Evolutionary conservation across 2,329 filamentous ascomycete species (phyloP), one percentile per base, ranked within the genome.

Genomic region (Metarhizium album): DNA sequence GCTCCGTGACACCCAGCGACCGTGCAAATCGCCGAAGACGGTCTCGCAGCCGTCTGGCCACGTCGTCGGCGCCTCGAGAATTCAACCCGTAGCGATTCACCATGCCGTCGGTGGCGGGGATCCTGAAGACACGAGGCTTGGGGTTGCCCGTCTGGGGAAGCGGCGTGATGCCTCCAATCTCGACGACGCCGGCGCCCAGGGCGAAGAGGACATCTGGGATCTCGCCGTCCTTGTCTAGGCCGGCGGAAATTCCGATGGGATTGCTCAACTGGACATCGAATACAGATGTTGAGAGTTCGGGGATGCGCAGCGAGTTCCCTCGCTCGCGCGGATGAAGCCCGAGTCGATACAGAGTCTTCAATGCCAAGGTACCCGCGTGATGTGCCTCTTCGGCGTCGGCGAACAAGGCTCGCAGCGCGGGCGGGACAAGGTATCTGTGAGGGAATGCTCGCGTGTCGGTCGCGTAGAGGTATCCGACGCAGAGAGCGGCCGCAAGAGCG

Each of bases 71-170:
- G 20, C 93, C 93, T 53, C 85, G 79, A 13, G 88, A 95, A 70
- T 97, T 97, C 60, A 98, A 81, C 0, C 93, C 93, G 69, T 96
- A 98, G 37, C 93, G 83, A 68, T 98, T 98, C 67, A 98, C 88
- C 66, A 98, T 76, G 16, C 87, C 90, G 57, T 94, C 84, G 56
- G 95, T 81, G 31, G 81, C 83, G 0, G 87, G 84, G 5, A 97
- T 71, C 22, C 93, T 82, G 71, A 95, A 98, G 24, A 96, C 87
- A 55, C 93, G 82, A 1, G 91, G 90, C 59, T 82, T 84, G 0
- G 87, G 83, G 68, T 98, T 98, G 7, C 93, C 93, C 5, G 79
- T 78, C 65, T 98, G 93, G 0, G 91, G 85, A n/a, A 81, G 70
- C 0, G 93, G 87, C 4, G 90, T 97, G 59, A 86, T 85, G 45